Conservation (phyloP, 1,284 basidiomycete genomes). For the Grifola frondosa region DNA sequence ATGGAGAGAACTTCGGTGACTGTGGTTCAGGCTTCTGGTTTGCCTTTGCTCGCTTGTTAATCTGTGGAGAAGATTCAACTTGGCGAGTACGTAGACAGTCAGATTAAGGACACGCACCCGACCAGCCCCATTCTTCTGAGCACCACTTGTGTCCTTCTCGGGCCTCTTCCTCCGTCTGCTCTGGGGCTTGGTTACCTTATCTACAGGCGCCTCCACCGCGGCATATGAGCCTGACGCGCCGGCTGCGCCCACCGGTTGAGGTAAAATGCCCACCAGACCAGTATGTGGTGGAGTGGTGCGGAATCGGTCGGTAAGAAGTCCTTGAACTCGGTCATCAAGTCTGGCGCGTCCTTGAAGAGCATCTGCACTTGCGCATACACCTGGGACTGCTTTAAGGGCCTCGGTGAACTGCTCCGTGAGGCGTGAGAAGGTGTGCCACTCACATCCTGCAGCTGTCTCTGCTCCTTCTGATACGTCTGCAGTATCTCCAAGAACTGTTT, state of each 20-base stretch:
- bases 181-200: constrained; percentile 48
- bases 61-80: constrained; percentile 22
- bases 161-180: constrained; percentile 51
- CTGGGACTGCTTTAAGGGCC: constrained; percentile 47
- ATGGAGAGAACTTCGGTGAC: constrained; percentile 57
- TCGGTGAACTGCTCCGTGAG: constrained; percentile 1
- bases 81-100: constrained; percentile 3
- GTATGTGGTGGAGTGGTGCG: constrained; percentile 36
- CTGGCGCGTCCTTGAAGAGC: constrained; percentile 91
- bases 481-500: constrained; percentile 98
- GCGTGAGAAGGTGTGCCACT: constrained; percentile 32
- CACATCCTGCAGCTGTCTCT: constrained; percentile 85
- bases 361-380: constrained; percentile 92
- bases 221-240: constrained; percentile 31
- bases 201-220: constrained; percentile 33
- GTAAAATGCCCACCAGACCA: constrained; percentile 41
- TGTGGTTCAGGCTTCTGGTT: constrained; percentile 57
- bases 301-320: constrained; percentile 86
- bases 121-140: constrained; percentile 23
- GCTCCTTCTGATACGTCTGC: constrained; percentile 97
- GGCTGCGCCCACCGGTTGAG: constrained; percentile 38
- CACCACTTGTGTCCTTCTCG: constrained; percentile 61
- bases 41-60: constrained; percentile 59
- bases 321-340: constrained; percentile 94
- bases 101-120: constrained; percentile 21